These are phyloP conservation scores for Nepenthes mirabilis DNA, from an alignment of 148 eudicot species.

Conservation along the genomic window DNA sequence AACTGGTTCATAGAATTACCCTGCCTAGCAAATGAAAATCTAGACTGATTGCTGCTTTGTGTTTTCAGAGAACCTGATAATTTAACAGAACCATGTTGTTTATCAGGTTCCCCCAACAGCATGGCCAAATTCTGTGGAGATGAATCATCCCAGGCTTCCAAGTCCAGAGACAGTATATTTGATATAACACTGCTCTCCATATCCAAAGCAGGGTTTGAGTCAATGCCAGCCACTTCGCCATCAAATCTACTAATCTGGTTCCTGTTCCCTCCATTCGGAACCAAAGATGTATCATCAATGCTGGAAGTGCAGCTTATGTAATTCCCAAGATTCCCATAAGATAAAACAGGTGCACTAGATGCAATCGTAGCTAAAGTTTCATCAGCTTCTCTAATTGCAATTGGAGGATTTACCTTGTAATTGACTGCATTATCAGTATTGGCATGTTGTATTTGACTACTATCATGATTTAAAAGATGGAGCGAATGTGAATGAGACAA, in stretches of 20 bases:
- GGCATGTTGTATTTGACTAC: slow-evolving; percentile 13
- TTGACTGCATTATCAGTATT: slow-evolving; percentile 17
- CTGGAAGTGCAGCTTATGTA: slow-evolving; percentile 15
- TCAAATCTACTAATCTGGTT: slow-evolving; percentile 29
- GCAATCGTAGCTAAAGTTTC: slow-evolving; percentile 14
- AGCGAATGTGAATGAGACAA: slow-evolving; percentile 26
- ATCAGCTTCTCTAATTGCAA: slow-evolving; percentile 25
- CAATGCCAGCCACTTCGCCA: slow-evolving; percentile 17
- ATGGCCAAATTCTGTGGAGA: slow-evolving; percentile 69
- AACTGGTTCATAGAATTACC: slow-evolving; percentile 37
- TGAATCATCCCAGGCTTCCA: slow-evolving; percentile 75
- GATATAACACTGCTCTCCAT: slow-evolving; percentile 90
- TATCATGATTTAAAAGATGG: slow-evolving; percentile 24
- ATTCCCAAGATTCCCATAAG: slow-evolving; percentile 40
- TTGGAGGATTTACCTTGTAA: slow-evolving; percentile 17
- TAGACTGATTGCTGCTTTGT: slow-evolving; percentile 72
- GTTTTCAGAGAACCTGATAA: slow-evolving; percentile 45
- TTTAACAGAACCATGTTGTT: slow-evolving; percentile 29
- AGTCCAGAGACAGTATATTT: slow-evolving; percentile 74
- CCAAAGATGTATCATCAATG: slow-evolving; percentile 22
- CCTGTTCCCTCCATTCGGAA: slow-evolving; percentile 23
- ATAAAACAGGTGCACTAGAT: slow-evolving; percentile 24
- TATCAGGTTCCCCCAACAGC: slow-evolving; percentile 57
- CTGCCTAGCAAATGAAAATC: slow-evolving; percentile 95
- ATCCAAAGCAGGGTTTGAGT: slow-evolving; percentile 25